Evolutionary conservation across 805 yeast species (phyloP).

Genomic region (Wickerhamomyces ciferrii): DNA sequence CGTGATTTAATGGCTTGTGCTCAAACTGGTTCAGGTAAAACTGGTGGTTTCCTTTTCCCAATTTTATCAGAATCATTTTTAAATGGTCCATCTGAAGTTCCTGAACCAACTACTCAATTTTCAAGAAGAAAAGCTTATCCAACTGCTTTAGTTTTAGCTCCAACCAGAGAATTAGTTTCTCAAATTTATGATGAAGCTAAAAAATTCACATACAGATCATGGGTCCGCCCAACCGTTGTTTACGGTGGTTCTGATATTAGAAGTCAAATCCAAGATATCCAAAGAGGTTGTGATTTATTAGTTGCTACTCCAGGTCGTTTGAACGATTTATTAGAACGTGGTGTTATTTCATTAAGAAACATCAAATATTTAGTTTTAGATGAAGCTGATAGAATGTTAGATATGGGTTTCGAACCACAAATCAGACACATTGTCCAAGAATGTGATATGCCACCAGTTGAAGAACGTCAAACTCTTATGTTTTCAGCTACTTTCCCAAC

Average conservation of each 20-base stretch:
- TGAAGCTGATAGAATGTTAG: conserved; percentile 99
- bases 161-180: conserved; percentile 97
- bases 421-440: conserved; percentile 97
- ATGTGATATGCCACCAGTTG: conserved; percentile 94
- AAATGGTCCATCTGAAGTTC: conserved; percentile 73
- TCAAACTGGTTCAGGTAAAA: conserved; percentile 98
- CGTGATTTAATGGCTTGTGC: conserved; percentile 97
- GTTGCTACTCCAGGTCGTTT: conserved; percentile 99
- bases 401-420: conserved; percentile 99
- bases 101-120: conserved; percentile 39
- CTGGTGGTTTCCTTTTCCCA: conserved; percentile 99
- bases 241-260: conserved; percentile 98
- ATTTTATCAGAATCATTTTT: conserved; percentile 86
- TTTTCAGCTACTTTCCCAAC: conserved; percentile 99
- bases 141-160: conserved; percentile 93
- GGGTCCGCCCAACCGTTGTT: conserved; percentile 95
- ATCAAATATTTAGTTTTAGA: conserved; percentile 93
- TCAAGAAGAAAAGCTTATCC: conserved; percentile 83
- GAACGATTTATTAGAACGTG: conserved; percentile 93
- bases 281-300: conserved; percentile 90
- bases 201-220: conserved; percentile 94
- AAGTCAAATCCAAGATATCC: conserved; percentile 80
- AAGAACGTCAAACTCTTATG: conserved; percentile 93
- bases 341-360: conserved; percentile 81
- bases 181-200: conserved; percentile 95